Conservation (phyloP, 2,329 filamentous ascomycete species). For the Talaromyces sp. region DNA sequence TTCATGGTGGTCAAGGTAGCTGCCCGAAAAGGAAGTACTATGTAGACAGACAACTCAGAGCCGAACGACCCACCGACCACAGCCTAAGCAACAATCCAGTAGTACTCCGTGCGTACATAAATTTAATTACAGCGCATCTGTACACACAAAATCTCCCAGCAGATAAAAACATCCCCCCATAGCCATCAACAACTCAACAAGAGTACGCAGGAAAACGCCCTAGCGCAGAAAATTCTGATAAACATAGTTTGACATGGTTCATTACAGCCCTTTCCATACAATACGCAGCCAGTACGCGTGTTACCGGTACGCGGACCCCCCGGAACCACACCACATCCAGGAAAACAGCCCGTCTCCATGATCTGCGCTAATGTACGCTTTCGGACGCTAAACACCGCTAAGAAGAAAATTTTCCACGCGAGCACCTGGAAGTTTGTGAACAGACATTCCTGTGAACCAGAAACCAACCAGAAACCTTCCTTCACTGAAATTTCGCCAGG, state of each 20-base stretch:
- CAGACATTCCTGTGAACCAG: neutral
- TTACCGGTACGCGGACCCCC: neutral
- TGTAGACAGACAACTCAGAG: neutral
- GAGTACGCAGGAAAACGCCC: neutral
- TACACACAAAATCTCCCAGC: neutral
- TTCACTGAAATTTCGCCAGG: neutral
- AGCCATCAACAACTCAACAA: neutral
- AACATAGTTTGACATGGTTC: neutral
- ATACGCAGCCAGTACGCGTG: neutral
- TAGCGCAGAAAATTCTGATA: neutral
- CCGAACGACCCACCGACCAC: neutral
- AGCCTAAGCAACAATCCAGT: neutral
- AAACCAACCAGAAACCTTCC: neutral
- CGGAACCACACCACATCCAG: conserved; percentile 6
- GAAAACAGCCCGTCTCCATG: conserved; percentile 2
- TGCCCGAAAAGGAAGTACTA: too few relatives aligned
- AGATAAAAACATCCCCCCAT: neutral
- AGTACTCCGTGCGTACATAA: neutral
- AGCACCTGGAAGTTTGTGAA: neutral
- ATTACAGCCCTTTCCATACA: neutral
- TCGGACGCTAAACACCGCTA: neutral
- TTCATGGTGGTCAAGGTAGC: neutral
- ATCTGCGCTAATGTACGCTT: conserved; percentile 5
- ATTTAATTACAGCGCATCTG: neutral
- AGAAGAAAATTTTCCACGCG: conserved; percentile 11